Percentiles rank a stretch among this genome's conserved stretches.
Conservation (phyloP, 1,284 basidiomycete genomes). For the Moesziomyces antarcticus region DNA sequence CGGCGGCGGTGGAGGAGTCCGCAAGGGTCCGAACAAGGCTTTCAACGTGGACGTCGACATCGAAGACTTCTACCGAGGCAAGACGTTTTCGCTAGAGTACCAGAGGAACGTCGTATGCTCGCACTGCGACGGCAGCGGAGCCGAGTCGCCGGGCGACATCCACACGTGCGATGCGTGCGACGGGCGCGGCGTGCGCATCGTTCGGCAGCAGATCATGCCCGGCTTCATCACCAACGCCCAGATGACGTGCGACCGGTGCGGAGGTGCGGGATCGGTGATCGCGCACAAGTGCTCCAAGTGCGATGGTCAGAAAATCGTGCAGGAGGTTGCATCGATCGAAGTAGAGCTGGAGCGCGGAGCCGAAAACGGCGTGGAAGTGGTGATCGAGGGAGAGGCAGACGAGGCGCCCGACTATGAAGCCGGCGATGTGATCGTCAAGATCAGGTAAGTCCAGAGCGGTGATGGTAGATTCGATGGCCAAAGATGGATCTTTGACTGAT, state of each 20-base stretch:
- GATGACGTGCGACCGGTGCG: conserved; percentile 59
- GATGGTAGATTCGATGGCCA: neutral
- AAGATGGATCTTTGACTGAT: neutral
- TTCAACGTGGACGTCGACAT: conserved; percentile 62
- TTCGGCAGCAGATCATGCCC: conserved; percentile 67
- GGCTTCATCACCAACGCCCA: conserved; percentile 65
- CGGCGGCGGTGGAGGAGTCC: conserved; percentile 38
- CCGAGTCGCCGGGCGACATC: conserved; percentile 60
- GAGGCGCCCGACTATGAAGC: conserved; percentile 63
- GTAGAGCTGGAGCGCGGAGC: conserved; percentile 62
- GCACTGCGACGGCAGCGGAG: conserved; percentile 64
- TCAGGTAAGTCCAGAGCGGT: conserved; percentile 37
- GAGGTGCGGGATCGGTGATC: conserved; percentile 60
- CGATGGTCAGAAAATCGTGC: conserved; percentile 57
- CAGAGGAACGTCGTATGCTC: conserved; percentile 62
- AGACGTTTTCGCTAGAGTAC: conserved; percentile 54
- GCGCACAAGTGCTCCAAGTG: conserved; percentile 56
- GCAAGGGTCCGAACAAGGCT: conserved; percentile 60
- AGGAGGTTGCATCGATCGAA: conserved; percentile 57
- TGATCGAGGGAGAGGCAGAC: conserved; percentile 62
- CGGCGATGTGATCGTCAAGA: conserved; percentile 63
- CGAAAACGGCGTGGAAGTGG: conserved; percentile 57
- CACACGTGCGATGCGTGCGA: conserved; percentile 60
- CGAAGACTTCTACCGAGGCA: conserved; percentile 61
- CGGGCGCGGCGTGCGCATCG: conserved; percentile 59